Evolutionary conservation across 371 early-diverging fungal genomes (phyloP), one percentile per base, ranked within the genome.

Genomic region (Lichtheimia ramosa): DNA sequence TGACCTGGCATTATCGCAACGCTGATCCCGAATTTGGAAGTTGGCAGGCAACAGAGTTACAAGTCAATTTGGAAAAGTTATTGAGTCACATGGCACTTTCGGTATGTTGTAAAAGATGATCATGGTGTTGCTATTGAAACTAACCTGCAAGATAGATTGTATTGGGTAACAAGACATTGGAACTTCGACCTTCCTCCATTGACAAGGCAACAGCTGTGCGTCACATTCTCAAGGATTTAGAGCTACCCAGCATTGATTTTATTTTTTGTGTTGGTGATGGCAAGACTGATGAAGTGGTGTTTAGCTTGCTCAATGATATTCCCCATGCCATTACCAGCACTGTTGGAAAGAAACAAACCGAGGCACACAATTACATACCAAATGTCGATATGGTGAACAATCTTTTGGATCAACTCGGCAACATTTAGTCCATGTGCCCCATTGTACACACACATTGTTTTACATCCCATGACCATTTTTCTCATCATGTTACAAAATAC

Each of bases 281-380:
- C 27, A 92, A 94, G 76, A 92, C 93, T 12, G 98, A 97, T 71
- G 98, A 98, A 61, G 85, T 83, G 15, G 88, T 96, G 20, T 97
- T 96, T 58, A 69, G 83, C 3, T 82, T 84, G 46, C 73, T 97
- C 16, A 89, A 87, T 27, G 83, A 86, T 62, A 81, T 83, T 18
- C 78, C 83, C 1, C 70, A 84, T 55, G 68, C 83, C 23, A 83
- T 90, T 56, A 96, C 96, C 13, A 83, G 90, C 54, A 98, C 97
- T 0, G 97, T 98, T 5, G 98, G 97, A 13, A 94, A 95, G 79
- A 98, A 98, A 66, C 91, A 91, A 69, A 96, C 98, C 0, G 95
- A 95, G 63, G 97, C 98, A 39, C 85, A 84, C 59, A 91, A 81
- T 66, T 96, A 89, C 62, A 82, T 96, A 51, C 90, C 92, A 5